Percentiles rank a stretch among this genome's conserved stretches.
Conservation (phyloP, 23 red algal species). For the Gracilaria domingensis region DNA sequence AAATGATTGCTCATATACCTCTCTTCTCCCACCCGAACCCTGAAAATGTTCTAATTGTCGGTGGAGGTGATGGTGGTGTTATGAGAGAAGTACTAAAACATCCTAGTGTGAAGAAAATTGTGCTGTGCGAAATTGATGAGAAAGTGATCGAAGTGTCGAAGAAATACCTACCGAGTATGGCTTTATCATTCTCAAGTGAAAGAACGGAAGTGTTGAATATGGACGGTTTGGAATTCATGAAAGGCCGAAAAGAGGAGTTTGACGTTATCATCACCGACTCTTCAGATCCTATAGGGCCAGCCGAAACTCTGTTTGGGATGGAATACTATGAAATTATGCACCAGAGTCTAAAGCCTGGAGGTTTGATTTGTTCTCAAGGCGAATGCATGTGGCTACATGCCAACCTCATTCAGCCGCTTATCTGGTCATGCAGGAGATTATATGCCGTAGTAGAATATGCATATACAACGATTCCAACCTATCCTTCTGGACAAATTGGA, state of each 20-base stretch:
- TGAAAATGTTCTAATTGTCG: slow-evolving; percentile 82
- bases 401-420: slow-evolving; percentile 70
- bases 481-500: slow-evolving; percentile 97
- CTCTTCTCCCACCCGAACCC: slow-evolving; percentile 86
- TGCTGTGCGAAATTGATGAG: slow-evolving; percentile 95
- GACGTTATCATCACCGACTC: slow-evolving; percentile 98
- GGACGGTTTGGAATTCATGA: slow-evolving; percentile 87
- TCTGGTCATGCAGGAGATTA: slow-evolving; percentile 64
- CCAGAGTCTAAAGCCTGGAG: slow-evolving; percentile 62
- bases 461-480: slow-evolving; percentile 89
- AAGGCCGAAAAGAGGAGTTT: slow-evolving; percentile 44
- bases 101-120: slow-evolving; percentile 62
- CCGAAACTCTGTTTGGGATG: slow-evolving; percentile 80
- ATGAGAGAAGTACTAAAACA: slow-evolving; percentile 95
- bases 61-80: slow-evolving; percentile 97
- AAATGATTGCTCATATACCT: slow-evolving; percentile 96
- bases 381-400: slow-evolving; percentile 98
- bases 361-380: slow-evolving; percentile 79
- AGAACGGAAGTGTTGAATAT: slow-evolving; percentile 66
- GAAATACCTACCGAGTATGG: slow-evolving; percentile 68
- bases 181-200: slow-evolving; percentile 53
- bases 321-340: slow-evolving; percentile 80
- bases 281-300: slow-evolving; percentile 95
- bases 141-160: slow-evolving; percentile 80
- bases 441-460: slow-evolving; percentile 91